phyloP scores from a whole-genome alignment of 1,284 basidiomycete genomes.

The Ganoderma sp. region DNA sequence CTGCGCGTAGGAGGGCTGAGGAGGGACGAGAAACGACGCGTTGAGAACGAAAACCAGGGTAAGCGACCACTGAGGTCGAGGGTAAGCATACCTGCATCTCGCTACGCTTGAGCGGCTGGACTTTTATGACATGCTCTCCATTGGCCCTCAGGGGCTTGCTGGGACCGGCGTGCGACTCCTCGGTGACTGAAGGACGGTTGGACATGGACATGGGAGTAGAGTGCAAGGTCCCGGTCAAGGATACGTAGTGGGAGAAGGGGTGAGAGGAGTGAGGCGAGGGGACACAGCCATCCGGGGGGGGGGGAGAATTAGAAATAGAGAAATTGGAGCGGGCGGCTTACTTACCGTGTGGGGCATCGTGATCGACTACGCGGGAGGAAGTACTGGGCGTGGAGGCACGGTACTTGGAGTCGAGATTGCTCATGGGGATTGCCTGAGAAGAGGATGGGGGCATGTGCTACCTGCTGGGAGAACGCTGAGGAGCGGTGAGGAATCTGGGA shows the following conservation, averaged over 20 bases:
- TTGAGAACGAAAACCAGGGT: constrained; percentile 33
- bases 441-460: constrained; percentile 2
- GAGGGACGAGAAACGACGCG: constrained; percentile 10
- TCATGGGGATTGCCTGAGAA: constrained; percentile 23
- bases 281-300: constrained; percentile 8
- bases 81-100: constrained; percentile 78
- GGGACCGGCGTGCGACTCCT: constrained; percentile 46
- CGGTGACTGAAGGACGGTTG: constrained; percentile 29
- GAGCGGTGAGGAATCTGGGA: not conserved
- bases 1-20: constrained; percentile 86
- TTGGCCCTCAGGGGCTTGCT: constrained; percentile 41
- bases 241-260: constrained; percentile 24
- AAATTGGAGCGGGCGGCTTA: constrained; percentile 42
- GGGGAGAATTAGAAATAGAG: not conserved
- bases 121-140: constrained; percentile 55
- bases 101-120: constrained; percentile 80
- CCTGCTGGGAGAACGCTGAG: not conserved
- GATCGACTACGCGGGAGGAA: constrained; percentile 71
- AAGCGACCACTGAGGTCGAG: constrained; percentile 16
- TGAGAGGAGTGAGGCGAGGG: constrained; percentile 14
- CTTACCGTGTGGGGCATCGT: constrained; percentile 70
- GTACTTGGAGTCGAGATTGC: constrained; percentile 38
- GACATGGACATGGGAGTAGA: constrained; percentile 23
- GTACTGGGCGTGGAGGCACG: constrained; percentile 36
- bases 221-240: not conserved